A percentile compares a stretch with the other conserved stretches of the same genome.
These are phyloP conservation scores for Acacia acuminata DNA, from an alignment of 306 rosid genomes.

Conservation along the genomic window DNA sequence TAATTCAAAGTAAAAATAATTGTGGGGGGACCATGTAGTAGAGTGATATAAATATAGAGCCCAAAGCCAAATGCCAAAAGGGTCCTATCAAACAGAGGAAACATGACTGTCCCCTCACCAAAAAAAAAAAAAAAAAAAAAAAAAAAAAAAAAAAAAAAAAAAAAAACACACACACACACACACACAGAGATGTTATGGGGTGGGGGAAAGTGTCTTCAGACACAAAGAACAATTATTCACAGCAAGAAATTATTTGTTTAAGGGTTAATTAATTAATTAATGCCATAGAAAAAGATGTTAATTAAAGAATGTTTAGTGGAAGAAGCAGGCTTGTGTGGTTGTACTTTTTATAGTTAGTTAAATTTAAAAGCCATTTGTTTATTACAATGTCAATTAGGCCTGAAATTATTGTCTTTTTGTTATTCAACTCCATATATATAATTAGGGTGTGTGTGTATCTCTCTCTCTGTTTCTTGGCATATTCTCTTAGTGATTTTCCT, in stretches of 20 bases:
- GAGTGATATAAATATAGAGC: not conserved
- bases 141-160: not conserved
- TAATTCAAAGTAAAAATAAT: not conserved
- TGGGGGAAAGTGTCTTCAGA: not conserved
- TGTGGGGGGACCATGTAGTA: not conserved
- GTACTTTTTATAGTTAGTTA: not conserved
- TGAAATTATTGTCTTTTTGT: not conserved
- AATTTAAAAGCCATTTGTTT: not conserved
- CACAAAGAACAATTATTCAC: slow-evolving; percentile 3
- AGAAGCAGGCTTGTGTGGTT: slow-evolving; percentile 4
- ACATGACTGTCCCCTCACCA: slow-evolving; percentile 8
- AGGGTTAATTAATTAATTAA: not conserved
- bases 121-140: no score
- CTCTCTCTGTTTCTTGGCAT: not conserved
- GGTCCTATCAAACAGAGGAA: slow-evolving; percentile 14
- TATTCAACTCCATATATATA: not conserved
- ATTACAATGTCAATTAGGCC: not conserved
- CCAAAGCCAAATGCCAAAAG: not conserved
- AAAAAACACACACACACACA: no score
- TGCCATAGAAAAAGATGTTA: not conserved
- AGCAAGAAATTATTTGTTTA: slow-evolving; percentile 1
- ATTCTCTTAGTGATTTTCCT: not conserved
- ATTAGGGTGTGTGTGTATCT: no score
- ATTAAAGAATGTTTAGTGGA: slow-evolving; percentile 15
- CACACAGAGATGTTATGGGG: not conserved